Evolutionary conservation across 768 basidiomycete genomes (phyloP).

Genomic region (Crassisporium funariophilum): DNA sequence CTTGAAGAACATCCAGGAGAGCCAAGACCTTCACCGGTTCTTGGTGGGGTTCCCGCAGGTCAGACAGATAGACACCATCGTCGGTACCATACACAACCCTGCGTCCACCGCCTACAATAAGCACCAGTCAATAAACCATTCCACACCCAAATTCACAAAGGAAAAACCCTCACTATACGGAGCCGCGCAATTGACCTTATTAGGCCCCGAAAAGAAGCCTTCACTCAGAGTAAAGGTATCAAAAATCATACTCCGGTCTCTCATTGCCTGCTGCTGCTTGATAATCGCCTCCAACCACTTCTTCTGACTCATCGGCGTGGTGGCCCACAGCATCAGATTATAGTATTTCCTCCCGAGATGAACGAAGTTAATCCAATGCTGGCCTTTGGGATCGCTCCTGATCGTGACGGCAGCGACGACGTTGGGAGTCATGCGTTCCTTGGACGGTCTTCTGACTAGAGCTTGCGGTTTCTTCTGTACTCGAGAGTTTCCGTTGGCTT

Average conservation of each 20-base stretch:
- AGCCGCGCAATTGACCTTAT: constrained; percentile 92
- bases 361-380: constrained; percentile 90
- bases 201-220: constrained; percentile 82
- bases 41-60: constrained; percentile 71
- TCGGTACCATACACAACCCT: constrained; percentile 96
- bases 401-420: constrained; percentile 52
- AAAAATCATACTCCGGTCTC: constrained; percentile 84
- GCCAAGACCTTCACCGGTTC: constrained; percentile 91
- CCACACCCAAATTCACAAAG: constrained; percentile 1
- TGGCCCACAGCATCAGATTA: constrained; percentile 89
- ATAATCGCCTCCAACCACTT: constrained; percentile 94
- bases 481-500: constrained; percentile 40
- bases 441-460: constrained; percentile 47
- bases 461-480: constrained; percentile 44
- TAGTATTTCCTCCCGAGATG: constrained; percentile 94
- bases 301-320: constrained; percentile 77
- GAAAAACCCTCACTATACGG: constrained; percentile 67
- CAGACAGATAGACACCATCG: constrained; percentile 94
- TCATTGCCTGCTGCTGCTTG: constrained; percentile 85
- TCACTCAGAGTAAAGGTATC: constrained; percentile 85
- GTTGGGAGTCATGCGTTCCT: constrained; percentile 36
- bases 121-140: neutral
- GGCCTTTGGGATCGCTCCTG: constrained; percentile 72
- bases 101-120: constrained; percentile 67
- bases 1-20: constrained; percentile 87